Base-by-base conservation (phyloP, 352 stramenopile genomes). In the Elongisporangium undulatum region DNA sequence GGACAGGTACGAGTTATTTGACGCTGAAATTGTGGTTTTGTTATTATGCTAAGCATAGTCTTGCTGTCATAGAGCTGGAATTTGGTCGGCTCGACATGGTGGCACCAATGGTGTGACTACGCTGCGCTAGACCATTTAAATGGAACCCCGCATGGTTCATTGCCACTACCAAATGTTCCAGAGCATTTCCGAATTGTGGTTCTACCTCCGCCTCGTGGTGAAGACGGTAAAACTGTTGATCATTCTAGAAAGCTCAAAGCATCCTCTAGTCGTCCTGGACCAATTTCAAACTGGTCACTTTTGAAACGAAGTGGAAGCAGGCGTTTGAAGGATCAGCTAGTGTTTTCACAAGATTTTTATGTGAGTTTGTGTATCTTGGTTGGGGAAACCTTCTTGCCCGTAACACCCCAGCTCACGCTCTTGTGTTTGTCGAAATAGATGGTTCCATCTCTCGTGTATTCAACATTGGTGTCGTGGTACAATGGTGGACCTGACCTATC, bases 71-170 rank as follows among this genome's bases (percentile, higher is more conserved):
- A 95, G 78, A 78, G 59, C 6, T 95, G 84, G 82, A 87, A 94
- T 26, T 68, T 94, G 26, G 58, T 95, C 17, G 85, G 77, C 8
- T 72, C 78, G 4, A 75, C 74, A 48, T 94, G 86, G 84, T 95
- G 84, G 86, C 71, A 75, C 19, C 80, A 88, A 51, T 95, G 84
- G 86, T 94, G 82, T 41, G 72, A 85, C 39, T 93, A 92, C 60
- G 71, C 74, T 23, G 67, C 62, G 0, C 88, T 94, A 72, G 68
- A 91, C 51, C 67, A 59, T 16, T 62, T 69, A 15, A 90, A 88
- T 22, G 86, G 86, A 5, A 92, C 80, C 2, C 76, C 77, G 5
- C 69, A 77, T 56, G 86, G 79, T 39, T 69, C 66, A 3, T 55
- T 95, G 21, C 61, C 71, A 26, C 66, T 94, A 49, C 86, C 86